Base-by-base conservation (phyloP, 441 rosid genomes). In the Populus trichocarpa region DNA sequence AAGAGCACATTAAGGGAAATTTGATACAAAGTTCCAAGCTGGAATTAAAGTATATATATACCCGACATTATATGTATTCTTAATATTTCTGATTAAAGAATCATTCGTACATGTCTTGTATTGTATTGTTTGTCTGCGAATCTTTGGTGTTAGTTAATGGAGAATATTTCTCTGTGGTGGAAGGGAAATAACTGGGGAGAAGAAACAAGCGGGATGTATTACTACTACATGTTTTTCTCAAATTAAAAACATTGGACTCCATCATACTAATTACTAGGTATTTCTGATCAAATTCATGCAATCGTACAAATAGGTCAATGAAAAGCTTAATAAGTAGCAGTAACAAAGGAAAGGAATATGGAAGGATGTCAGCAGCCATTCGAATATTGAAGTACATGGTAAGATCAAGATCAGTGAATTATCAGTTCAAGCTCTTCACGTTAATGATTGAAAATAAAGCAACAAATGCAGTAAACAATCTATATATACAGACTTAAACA, bases 71-170 rank as follows among this genome's bases (percentile, higher is more conserved):
- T 66, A 22, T 40, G 11, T 76, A 30, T 30, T 30, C 32, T 3
- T 30, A 30, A 72, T 74, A 8, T 50, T 50, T 50, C 59, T 16
- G n/a, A 50, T 50, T 5, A 53, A 59, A 53, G 38, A 38, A 78
- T 75, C 68, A 72, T 65, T 57, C 32, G 26, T 81, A 23, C 71
- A 75, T 83, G 84, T 79, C 84, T 79, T 81, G 10, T 66, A 18
- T 74, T 32, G 14, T 81, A 30, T 4, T 30, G 32, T 72, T 30
- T 53, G 87, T 77, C 84, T 12, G n/a, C 28, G 87, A 85, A 85
- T 83, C 78, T 81, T 25, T 23, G 38, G 3, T 14, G 33, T 11
- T 42, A 42, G 7, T 3, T 5, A 30, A 30, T 30, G 20, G n/a
- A 50, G 59, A 50, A 50, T 53, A 53, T 53, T 53, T 5, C 50